Conservation (phyloP, 805 yeast genomes). For the Pichia eremophila region DNA sequence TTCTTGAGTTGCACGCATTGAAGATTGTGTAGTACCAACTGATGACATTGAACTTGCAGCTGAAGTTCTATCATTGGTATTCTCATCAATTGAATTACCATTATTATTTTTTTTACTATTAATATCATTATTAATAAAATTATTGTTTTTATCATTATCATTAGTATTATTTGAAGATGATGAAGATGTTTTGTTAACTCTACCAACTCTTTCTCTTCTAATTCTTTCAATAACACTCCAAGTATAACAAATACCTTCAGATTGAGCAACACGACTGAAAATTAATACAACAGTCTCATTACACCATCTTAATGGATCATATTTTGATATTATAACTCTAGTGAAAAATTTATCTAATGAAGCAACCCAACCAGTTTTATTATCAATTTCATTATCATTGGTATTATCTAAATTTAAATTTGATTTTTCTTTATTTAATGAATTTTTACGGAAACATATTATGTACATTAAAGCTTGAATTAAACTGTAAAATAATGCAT, state of each 20-base stretch:
- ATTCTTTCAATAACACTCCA: conserved; percentile 88
- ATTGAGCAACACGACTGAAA: conserved; percentile 88
- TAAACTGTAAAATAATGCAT: conserved; percentile 63
- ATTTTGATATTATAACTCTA: conserved; percentile 72
- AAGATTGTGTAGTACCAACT: not conserved
- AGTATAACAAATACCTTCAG: conserved; percentile 85
- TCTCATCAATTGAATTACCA: not conserved
- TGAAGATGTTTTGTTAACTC: not conserved
- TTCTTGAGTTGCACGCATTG: conserved; percentile 43
- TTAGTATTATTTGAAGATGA: not conserved
- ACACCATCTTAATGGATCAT: conserved; percentile 89
- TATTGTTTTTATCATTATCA: not conserved
- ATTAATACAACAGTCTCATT: conserved; percentile 88
- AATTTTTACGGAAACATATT: conserved; percentile 75
- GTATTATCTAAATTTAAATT: not conserved
- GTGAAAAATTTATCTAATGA: conserved; percentile 80
- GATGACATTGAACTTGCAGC: conserved; percentile 2
- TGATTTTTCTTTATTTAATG: conserved; percentile 28
- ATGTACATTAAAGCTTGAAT: conserved; percentile 86
- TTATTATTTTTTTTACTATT: not conserved
- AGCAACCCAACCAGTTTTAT: conserved; percentile 54
- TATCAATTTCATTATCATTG: conserved; percentile 6
- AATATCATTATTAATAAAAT: not conserved
- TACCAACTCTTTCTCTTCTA: conserved; percentile 51
- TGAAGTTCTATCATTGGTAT: not conserved